phyloP scores from a whole-genome alignment of 2,329 filamentous ascomycete species.

The Fusarium nanum region DNA sequence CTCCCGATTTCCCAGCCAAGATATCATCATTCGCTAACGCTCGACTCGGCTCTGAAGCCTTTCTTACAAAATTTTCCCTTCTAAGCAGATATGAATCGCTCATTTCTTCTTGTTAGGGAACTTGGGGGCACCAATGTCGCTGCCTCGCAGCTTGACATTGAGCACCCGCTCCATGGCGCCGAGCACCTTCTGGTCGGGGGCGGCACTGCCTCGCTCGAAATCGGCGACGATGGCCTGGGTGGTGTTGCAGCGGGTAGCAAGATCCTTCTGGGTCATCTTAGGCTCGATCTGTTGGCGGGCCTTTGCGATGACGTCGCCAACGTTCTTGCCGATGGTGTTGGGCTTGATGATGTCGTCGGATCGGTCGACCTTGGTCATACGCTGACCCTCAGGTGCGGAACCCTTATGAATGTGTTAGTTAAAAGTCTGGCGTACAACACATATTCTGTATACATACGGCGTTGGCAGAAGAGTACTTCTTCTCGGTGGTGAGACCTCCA shows the following conservation, averaged over 20 bases:
- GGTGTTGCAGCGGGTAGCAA: slow-evolving; percentile 90
- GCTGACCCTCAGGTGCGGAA: slow-evolving; percentile 79
- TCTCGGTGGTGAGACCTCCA: slow-evolving; percentile 85
- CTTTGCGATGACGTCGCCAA: slow-evolving; percentile 85
- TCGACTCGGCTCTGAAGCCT: slow-evolving; percentile 45
- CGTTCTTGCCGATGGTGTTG: slow-evolving; percentile 84
- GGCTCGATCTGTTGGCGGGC: slow-evolving; percentile 84
- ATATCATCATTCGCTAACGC: slow-evolving; percentile 47
- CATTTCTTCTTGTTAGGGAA: slow-evolving; percentile 77
- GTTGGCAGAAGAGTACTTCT: slow-evolving; percentile 86
- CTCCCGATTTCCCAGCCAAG: slow-evolving; percentile 45
- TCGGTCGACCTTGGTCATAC: slow-evolving; percentile 96
- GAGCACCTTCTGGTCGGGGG: slow-evolving; percentile 87
- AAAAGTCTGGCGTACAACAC: not conserved
- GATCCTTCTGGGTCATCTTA: slow-evolving; percentile 94
- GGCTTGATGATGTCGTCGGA: slow-evolving; percentile 98
- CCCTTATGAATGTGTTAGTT: slow-evolving; percentile 43
- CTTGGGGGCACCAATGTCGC: slow-evolving; percentile 85
- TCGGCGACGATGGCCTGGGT: slow-evolving; percentile 82
- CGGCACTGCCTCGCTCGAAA: slow-evolving; percentile 83
- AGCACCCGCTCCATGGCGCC: slow-evolving; percentile 82
- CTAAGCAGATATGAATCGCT: slow-evolving; percentile 35
- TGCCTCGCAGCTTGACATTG: slow-evolving; percentile 87
- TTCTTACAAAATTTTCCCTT: slow-evolving; percentile 38
- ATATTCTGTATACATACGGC: slow-evolving; percentile 52